Evolutionary conservation across 495 filamentous ascomycete genomes (phyloP).

Genomic region (Clohesyomyces aquaticus): DNA sequence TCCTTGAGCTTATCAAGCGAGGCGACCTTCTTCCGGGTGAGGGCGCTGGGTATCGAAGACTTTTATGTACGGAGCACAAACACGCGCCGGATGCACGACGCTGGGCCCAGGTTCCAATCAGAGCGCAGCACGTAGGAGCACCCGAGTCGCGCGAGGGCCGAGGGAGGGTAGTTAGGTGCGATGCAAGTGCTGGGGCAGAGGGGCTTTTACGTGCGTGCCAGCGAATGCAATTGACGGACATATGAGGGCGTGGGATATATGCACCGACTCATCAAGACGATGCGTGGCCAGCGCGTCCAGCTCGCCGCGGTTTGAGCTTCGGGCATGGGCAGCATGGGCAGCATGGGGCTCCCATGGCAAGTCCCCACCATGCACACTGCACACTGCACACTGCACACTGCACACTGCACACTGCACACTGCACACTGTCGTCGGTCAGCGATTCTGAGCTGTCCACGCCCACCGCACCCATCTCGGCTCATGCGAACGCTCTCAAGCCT

Average conservation of each 20-base stretch:
- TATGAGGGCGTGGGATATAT: slow-evolving; percentile 19
- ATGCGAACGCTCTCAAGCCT: slow-evolving; percentile 27
- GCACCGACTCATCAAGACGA: slow-evolving; percentile 25
- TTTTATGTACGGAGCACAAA: slow-evolving; percentile 39
- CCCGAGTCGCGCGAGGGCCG: slow-evolving; percentile 30
- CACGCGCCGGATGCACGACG: slow-evolving; percentile 8
- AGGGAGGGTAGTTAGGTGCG: not conserved
- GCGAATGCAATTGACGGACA: slow-evolving; percentile 32
- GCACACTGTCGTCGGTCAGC: not conserved
- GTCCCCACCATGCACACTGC: too few species aligned
- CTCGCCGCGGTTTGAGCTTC: not conserved
- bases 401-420: too few species aligned
- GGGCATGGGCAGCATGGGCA: too few species aligned
- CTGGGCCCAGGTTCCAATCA: slow-evolving; percentile 25
- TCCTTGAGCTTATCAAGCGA: slow-evolving; percentile 20
- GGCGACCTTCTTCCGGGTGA: not conserved
- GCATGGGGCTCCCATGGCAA: too few species aligned
- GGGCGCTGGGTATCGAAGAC: slow-evolving; percentile 7
- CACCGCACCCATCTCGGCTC: slow-evolving; percentile 4
- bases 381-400: too few species aligned
- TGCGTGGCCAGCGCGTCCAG: slow-evolving; percentile 20
- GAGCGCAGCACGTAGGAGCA: slow-evolving; percentile 36
- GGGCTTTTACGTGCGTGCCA: slow-evolving; percentile 7
- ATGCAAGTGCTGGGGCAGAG: not conserved
- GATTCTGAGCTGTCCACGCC: not conserved